Base-by-base conservation (phyloP, 371 early-diverging fungal genomes). In the Smittium mucronatum region DNA sequence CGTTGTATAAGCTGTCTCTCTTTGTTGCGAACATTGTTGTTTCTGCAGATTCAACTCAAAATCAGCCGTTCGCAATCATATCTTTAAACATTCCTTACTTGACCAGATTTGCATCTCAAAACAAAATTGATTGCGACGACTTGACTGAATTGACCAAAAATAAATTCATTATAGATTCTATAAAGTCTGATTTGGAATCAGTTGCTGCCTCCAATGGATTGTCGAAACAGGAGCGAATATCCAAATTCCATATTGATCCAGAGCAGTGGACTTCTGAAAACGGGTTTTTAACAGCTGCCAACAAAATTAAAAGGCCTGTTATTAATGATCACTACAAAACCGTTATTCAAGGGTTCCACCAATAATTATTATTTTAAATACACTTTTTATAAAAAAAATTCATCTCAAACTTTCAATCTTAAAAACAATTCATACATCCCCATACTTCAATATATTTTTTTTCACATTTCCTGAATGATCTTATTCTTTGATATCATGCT, bases 251-350 rank as follows among this genome's bases (percentile, higher is more conserved):
- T 74, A 70, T 97, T n/a, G 83, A 81, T 66, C 76, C 76, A 0
- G 93, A 91, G 34, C 83, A 89, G 69, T 96, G 96, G 94, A 92
- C 93, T 1, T 83, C 92, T 0, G 89, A 95, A 76, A 88, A 85
- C 75, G 90, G 83, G 66, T 73, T 88, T 67, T 76, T 93, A 81
- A 97, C 98, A 11, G 93, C 97, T 17, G 93, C 96, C 17, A 89
- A 89, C 78, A 98, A 98, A 80, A 75, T 95, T 57, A 92, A 88
- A 76, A 77, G 80, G n/a, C n/a, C n/a, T n/a, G n/a, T n/a, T n/a
- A n/a, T n/a, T n/a, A n/a, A n/a, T n/a, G n/a, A n/a, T n/a, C n/a
- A n/a, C n/a, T n/a, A n/a, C n/a, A n/a, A n/a, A n/a, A n/a, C n/a
- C n/a, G n/a, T n/a, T n/a, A n/a, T n/a, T n/a, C n/a, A n/a, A n/a